These are phyloP conservation scores for Quercus rubra DNA, from an alignment of 306 rosid species.

Conservation along the genomic window DNA sequence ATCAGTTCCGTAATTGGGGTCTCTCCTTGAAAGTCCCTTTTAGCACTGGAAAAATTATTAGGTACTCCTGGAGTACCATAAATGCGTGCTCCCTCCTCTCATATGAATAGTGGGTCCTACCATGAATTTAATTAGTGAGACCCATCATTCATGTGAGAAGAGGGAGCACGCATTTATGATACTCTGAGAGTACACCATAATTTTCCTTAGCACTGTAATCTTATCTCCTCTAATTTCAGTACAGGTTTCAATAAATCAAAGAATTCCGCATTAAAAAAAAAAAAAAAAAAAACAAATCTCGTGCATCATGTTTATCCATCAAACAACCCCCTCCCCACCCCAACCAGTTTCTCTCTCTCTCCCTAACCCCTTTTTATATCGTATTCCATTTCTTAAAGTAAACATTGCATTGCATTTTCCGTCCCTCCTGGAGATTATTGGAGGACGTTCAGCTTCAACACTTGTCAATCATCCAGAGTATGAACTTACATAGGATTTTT, in stretches of 20 bases:
- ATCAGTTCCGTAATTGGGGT: background rate
- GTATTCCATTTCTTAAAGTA: no score
- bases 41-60: no score
- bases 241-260: background rate
- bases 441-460: constrained; percentile 4
- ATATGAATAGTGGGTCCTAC: no score
- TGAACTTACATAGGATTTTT: constrained; percentile 11
- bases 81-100: no score
- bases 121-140: no score
- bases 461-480: constrained; percentile 7
- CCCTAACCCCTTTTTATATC: background rate
- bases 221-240: background rate
- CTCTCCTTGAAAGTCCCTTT: background rate
- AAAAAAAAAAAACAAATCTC: background rate
- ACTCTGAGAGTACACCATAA: no score
- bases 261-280: background rate
- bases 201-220: background rate
- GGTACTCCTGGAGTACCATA: no score
- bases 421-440: constrained; percentile 12
- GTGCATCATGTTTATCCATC: background rate
- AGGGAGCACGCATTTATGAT: no score
- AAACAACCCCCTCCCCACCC: background rate
- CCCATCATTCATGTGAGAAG: no score
- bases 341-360: background rate
- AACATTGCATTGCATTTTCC: background rate